Evolutionary conservation across 768 basidiomycete species (phyloP).

Genomic region (Trametes maxima): DNA sequence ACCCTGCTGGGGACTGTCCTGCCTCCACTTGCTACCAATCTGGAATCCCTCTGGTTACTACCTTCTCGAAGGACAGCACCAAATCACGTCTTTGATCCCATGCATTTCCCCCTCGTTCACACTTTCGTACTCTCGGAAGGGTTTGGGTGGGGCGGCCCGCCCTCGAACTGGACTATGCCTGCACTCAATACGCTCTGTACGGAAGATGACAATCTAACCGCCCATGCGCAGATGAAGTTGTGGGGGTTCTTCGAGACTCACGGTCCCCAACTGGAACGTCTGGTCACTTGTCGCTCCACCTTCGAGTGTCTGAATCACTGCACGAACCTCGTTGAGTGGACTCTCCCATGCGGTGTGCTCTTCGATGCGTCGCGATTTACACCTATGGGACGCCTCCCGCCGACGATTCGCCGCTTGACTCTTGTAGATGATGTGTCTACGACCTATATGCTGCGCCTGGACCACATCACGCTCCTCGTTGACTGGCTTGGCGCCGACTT

Average conservation of each 20-base stretch:
- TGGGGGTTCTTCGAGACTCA: slow-evolving; percentile 1
- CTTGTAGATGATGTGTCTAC: background rate
- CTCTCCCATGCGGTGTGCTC: background rate
- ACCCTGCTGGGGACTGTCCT: slow-evolving; percentile 4
- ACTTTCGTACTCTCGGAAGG: slow-evolving; percentile 8
- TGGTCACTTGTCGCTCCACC: background rate
- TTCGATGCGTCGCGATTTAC: background rate
- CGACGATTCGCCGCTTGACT: slow-evolving; percentile 4
- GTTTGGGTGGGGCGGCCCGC: slow-evolving; percentile 4
- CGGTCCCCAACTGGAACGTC: background rate
- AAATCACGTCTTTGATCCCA: background rate
- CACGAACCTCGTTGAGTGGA: slow-evolving; percentile 14
- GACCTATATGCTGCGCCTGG: slow-evolving; percentile 2
- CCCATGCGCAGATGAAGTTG: background rate
- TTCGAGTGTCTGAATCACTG: background rate
- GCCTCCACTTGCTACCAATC: background rate
- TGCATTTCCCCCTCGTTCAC: slow-evolving; percentile 2
- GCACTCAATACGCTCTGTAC: background rate
- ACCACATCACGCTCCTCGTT: slow-evolving; percentile 2
- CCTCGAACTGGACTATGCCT: slow-evolving; percentile 3
- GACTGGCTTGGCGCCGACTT: background rate
- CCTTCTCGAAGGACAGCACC: background rate
- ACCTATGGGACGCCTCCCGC: background rate
- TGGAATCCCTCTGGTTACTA: slow-evolving; percentile 19
- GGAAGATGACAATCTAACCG: background rate